Evolutionary conservation across 2,329 filamentous ascomycete species (phyloP).

Genomic region (Trichophyton simii): DNA sequence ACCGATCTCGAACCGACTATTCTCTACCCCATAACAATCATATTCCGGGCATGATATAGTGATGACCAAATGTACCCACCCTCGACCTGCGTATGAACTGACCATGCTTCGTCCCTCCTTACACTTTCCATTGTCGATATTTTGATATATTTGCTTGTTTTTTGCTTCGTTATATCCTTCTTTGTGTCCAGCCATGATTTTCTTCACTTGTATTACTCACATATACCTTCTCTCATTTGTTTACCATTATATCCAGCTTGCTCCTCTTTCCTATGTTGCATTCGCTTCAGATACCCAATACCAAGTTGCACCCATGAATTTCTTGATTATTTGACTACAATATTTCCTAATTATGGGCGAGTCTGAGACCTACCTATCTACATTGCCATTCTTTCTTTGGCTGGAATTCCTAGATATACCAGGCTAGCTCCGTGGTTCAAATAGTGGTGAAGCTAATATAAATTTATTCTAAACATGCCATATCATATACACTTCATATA

Average conservation of each 20-base stretch:
- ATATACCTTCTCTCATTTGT: neutral
- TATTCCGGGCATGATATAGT: constrained; percentile 2
- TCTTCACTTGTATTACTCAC: neutral
- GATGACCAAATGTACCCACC: neutral
- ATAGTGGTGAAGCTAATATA: neutral
- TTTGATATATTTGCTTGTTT: neutral
- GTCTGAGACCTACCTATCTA: constrained; percentile 42
- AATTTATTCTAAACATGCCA: neutral
- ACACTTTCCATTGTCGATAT: neutral
- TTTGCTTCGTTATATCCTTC: neutral
- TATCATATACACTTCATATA: neutral
- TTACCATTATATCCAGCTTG: neutral
- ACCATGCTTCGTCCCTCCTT: neutral
- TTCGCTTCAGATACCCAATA: neutral
- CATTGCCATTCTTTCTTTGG: constrained; percentile 44
- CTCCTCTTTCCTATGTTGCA: neutral
- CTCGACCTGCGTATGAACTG: neutral
- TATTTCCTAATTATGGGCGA: constrained; percentile 7
- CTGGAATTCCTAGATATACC: constrained; percentile 2
- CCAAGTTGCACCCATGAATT: neutral
- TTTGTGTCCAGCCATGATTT: neutral
- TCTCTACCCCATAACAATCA: neutral
- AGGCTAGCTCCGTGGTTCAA: neutral
- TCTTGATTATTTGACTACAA: neutral
- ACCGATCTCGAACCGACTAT: neutral